A percentile compares a stretch with the other conserved stretches of the same genome.
These are phyloP conservation scores for Kodamaea leandrae DNA, from an alignment of 805 yeast genomes.

Conservation along the genomic window DNA sequence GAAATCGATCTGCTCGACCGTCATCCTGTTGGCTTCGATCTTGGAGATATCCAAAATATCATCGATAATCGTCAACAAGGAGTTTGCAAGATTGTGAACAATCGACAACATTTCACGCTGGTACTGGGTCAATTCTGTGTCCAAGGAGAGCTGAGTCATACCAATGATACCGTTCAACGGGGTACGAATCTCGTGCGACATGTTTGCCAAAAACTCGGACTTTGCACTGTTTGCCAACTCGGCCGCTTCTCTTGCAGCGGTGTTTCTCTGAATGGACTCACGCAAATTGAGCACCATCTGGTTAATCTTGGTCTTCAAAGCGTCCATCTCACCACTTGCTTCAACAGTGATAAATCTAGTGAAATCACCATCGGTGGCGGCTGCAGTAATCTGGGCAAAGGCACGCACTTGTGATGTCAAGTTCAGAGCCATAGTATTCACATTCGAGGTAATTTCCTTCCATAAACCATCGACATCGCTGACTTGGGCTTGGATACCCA, in stretches of 20 bases:
- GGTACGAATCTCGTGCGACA: conserved; percentile 81
- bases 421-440: conserved; percentile 92
- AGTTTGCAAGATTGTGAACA: conserved; percentile 84
- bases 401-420: conserved; percentile 91
- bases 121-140: conserved; percentile 85
- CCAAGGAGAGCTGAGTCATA: conserved; percentile 86
- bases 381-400: conserved; percentile 89
- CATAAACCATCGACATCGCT: conserved; percentile 88
- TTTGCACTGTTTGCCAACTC: conserved; percentile 86
- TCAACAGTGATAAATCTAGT: conserved; percentile 88
- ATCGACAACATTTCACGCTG: conserved; percentile 90
- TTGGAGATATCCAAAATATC: conserved; percentile 89
- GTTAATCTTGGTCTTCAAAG: conserved; percentile 56
- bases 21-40: conserved; percentile 92
- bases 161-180: conserved; percentile 94
- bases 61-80: conserved; percentile 81
- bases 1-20: conserved; percentile 85
- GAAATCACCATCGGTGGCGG: conserved; percentile 92
- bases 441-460: conserved; percentile 90
- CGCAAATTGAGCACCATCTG: conserved; percentile 71
- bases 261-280: conserved; percentile 86
- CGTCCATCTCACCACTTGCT: conserved; percentile 88
- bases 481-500: conserved; percentile 90
- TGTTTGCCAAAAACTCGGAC: conserved; percentile 86
- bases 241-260: conserved; percentile 93